Percentiles rank a stretch among this genome's conserved stretches.
phyloP scores from a whole-genome alignment of 2,329 filamentous ascomycete genomes.

The Basipetospora chlamydospora region DNA sequence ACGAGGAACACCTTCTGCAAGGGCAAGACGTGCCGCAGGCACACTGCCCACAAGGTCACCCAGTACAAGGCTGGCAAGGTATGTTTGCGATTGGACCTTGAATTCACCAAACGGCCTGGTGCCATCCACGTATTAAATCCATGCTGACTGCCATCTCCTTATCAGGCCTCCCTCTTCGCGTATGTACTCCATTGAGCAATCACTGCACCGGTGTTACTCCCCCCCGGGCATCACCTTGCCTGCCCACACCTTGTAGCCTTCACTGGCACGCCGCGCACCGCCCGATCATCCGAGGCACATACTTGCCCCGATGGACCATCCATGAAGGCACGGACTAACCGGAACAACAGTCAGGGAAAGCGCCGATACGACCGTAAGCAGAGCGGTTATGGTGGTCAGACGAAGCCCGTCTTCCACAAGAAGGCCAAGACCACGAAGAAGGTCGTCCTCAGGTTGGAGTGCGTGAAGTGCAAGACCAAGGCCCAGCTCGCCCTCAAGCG shows the following conservation, averaged over 20 bases:
- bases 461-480: conserved; percentile 96
- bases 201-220: no score
- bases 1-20: conserved; percentile 97
- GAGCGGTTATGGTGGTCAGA: conserved; percentile 99
- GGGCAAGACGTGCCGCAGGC: conserved; percentile 84
- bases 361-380: conserved; percentile 99
- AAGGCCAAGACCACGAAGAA: conserved; percentile 99
- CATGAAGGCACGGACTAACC: conserved; percentile 2
- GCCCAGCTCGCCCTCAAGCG: conserved; percentile 95
- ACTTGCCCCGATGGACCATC: no score
- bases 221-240: no score
- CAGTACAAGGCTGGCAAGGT: conserved; percentile 97
- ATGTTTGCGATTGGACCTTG: conserved; percentile 13
- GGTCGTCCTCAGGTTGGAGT: conserved; percentile 96
- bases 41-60: conserved; percentile 84
- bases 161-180: conserved; percentile 78
- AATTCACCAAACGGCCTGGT: neutral
- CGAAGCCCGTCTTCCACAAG: conserved; percentile 99
- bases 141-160: no score
- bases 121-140: no score
- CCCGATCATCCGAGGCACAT: no score
- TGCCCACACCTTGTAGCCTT: no score
- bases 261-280: no score
- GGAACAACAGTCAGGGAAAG: conserved; percentile 62
- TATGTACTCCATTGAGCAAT: conserved; percentile 4